Base-by-base conservation (phyloP, 1,284 basidiomycete species). In the Apiotrichum veenhuisii region DNA sequence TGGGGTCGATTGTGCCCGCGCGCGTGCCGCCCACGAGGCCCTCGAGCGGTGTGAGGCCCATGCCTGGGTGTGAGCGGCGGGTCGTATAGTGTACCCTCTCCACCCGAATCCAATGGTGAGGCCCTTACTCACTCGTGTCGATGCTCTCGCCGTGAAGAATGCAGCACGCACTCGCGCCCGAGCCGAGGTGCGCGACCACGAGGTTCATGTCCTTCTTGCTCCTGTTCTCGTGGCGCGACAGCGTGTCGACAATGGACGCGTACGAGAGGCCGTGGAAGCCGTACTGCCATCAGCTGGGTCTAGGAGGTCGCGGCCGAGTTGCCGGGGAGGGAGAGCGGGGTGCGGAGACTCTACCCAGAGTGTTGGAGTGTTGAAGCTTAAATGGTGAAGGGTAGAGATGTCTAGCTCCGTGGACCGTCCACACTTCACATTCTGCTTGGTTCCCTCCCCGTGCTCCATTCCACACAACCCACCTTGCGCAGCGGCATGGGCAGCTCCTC, bases 1-100 rank as follows among this genome's bases (percentile, higher is more conserved):
- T 86, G 2, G 90, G 87, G 74, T 95, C 91, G 67, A 92, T 80
- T 1, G 82, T 81, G 12, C 91, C 91, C 10, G 85, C 83, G 50
- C 91, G 85, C 1, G 90, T 92, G 3, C 88, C 89, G n/a, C 91
- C 91, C 2, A 90, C 88, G 0, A 94, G 79, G 3, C 90, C 80
- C 68, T 74, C 67, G 4, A 77, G 63, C 2, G 76, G 76, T 0
- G 76, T 76, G 38, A 77, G 61, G 17, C 76, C 74, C 73, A 75
- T 76, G 40, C 63, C 73, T 76, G 34, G 37, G 54, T 22, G 30
- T 30, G 30, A 30, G 30, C 12, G 12, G 30, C n/a, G n/a, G n/a
- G n/a, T n/a, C n/a, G n/a, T n/a, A n/a, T n/a, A n/a, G n/a, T n/a
- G n/a, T n/a, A n/a, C n/a, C n/a, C n/a, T n/a, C n/a, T n/a, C n/a